phyloP scores from a whole-genome alignment of 768 basidiomycete genomes.

The Lactarius tabidus region DNA sequence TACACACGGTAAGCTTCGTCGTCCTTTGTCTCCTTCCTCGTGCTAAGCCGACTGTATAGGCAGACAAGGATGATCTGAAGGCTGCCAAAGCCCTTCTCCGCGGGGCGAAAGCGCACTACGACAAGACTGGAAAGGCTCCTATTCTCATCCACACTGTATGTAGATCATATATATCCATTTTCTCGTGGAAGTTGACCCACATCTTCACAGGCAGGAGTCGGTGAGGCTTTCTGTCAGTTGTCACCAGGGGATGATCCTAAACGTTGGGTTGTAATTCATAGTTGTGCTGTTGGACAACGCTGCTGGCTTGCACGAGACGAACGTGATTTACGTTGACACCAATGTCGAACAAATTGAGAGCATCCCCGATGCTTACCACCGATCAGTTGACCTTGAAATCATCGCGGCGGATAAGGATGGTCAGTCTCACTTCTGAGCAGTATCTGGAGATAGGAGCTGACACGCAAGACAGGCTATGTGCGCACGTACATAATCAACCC shows the following conservation, averaged over 20 bases:
- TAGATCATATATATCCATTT: not conserved
- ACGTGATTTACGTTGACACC: conserved; percentile 47
- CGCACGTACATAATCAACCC: conserved; percentile 52
- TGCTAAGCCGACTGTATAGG: conserved; percentile 30
- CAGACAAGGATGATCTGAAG: conserved; percentile 44
- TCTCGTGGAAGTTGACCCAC: not conserved
- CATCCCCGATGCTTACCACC: conserved; percentile 44
- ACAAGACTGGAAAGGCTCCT: conserved; percentile 40
- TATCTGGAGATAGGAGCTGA: not conserved
- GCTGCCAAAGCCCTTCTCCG: conserved; percentile 45
- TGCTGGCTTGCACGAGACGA: conserved; percentile 37
- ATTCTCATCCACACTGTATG: conserved; percentile 62
- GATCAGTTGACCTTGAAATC: conserved; percentile 46
- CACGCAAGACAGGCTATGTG: conserved; percentile 39
- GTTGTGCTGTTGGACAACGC: conserved; percentile 44
- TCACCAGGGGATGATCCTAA: not conserved
- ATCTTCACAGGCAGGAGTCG: conserved; percentile 22
- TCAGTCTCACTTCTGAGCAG: conserved; percentile 20
- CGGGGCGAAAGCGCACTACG: conserved; percentile 48
- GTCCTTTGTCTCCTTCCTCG: conserved; percentile 2
- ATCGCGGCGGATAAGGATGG: conserved; percentile 48
- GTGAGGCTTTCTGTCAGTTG: not conserved
- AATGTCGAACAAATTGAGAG: conserved; percentile 43
- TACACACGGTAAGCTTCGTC: conserved; percentile 34
- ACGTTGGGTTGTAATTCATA: not conserved